Base-by-base conservation (phyloP, 352 stramenopile genomes). In the Globisporangium carolinianum region DNA sequence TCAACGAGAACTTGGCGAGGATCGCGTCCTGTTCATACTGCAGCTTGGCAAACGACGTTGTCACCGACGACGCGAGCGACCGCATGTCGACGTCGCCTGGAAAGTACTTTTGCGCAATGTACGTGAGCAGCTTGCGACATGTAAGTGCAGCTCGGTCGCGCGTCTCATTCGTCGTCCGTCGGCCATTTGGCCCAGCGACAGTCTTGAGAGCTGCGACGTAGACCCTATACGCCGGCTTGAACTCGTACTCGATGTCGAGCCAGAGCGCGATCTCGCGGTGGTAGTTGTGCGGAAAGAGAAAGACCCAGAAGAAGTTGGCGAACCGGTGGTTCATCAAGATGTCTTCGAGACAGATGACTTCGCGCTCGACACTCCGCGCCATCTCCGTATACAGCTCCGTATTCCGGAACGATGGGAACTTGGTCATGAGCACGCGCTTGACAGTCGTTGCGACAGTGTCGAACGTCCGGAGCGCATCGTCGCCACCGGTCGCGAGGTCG, bases 251-350 rank as follows among this genome's bases (percentile, higher is more conserved):
- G 18, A 94, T 79, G 52, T 94, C 85, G 32, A 94, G 62, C 83
- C 82, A 94, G 15, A 94, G 62, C 42, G 79, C 83, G 45, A 94
- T 87, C 63, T 94, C 85, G 14, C 82, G 80, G 57, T 94, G 85
- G 49, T 94, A 94, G 36, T 94, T 89, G 69, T 94, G 85, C 5
- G 82, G 85, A 55, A 94, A 94, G 15, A 90, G 61, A 59, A 94
- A 94, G n/a, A 91, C 82, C 83, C 80, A 91, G 49, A 94, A 94
- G 61, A 91, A 94, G 53, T 92, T 91, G 43, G 81, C 83, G 53
- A 94, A 89, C 5, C 83, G 79, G 50, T 91, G 85, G 57, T 94
- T 94, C 79, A 94, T 90, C 61, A 94, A 56, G 8, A 94, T 91
- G 38, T 91, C 83, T 52, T 94, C 85, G 1, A 94, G 68, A 12